These are phyloP conservation scores for Coemansia sp. DNA, from an alignment of 192 early-diverging fungal genomes.

Conservation along the genomic window DNA sequence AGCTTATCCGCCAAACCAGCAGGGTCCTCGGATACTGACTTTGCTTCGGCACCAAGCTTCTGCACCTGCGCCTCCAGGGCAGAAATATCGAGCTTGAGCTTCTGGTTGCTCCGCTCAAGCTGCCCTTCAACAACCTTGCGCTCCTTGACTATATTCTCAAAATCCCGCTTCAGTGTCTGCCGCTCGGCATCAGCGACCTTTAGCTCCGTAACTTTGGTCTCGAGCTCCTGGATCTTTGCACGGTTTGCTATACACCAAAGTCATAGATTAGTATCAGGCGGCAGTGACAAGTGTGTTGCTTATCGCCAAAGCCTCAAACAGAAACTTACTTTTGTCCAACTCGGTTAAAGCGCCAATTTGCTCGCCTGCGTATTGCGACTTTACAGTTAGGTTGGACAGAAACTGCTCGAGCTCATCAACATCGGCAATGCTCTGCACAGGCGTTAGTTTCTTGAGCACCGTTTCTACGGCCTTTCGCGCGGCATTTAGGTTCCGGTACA, in stretches of 20 bases:
- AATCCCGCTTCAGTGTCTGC: slow-evolving; percentile 10
- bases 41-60: slow-evolving; percentile 7
- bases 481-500: slow-evolving; percentile 49
- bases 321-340: slow-evolving; percentile 28
- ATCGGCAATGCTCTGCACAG: slow-evolving; percentile 53
- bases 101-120: slow-evolving; percentile 40
- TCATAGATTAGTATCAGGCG: background rate
- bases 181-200: slow-evolving; percentile 14
- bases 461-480: slow-evolving; percentile 49
- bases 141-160: slow-evolving; percentile 33
- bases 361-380: slow-evolving; percentile 48
- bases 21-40: slow-evolving; percentile 9
- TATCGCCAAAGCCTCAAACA: background rate
- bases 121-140: slow-evolving; percentile 47
- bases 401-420: slow-evolving; percentile 53
- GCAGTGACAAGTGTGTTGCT: background rate
- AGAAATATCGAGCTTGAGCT: slow-evolving; percentile 35
- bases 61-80: slow-evolving; percentile 11
- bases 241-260: slow-evolving; percentile 15
- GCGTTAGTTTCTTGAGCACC: slow-evolving; percentile 44
- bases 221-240: slow-evolving; percentile 31
- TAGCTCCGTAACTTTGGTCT: slow-evolving; percentile 12
- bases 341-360: slow-evolving; percentile 52
- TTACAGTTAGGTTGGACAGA: slow-evolving; percentile 44
- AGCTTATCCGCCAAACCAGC: slow-evolving; percentile 17